Evolutionary conservation across 768 basidiomycete genomes (phyloP).

Genomic region (Suillus discolor): DNA sequence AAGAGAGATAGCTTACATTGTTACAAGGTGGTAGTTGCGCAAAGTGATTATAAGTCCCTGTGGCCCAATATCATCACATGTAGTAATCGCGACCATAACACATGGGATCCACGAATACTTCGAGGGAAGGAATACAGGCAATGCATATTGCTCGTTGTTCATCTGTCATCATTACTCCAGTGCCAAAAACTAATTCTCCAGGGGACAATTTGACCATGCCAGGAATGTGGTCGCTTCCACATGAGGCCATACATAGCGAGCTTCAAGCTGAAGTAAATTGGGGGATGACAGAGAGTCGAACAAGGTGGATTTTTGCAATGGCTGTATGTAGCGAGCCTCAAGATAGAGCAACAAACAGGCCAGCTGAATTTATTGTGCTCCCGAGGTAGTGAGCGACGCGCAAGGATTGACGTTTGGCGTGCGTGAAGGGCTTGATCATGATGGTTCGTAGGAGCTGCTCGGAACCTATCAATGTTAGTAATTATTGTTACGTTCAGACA

Average conservation of each 20-base stretch:
- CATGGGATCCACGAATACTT: background rate
- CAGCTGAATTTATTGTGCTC: background rate
- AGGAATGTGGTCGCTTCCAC: constrained; percentile 20
- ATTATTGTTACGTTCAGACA: background rate
- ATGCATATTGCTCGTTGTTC: constrained; percentile 15
- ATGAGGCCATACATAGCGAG: constrained; percentile 14
- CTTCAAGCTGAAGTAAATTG: constrained; percentile 11
- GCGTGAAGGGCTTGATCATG: constrained; percentile 7
- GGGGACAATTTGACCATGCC: constrained; percentile 22
- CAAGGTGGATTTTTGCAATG: background rate
- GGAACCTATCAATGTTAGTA: background rate
- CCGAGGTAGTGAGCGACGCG: background rate
- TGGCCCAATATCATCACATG: background rate
- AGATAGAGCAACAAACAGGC: constrained; percentile 16
- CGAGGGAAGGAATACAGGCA: constrained; percentile 22
- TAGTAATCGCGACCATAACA: background rate
- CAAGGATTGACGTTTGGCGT: constrained; percentile 17
- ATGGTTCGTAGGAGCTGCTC: background rate
- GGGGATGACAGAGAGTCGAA: background rate
- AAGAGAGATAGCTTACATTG: background rate
- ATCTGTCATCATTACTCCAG: constrained; percentile 19
- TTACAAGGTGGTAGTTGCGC: background rate
- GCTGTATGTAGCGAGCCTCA: background rate
- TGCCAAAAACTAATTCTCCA: too few species aligned
- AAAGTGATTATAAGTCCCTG: background rate